Conservation (phyloP, 164 flowering plant species). For the Cinnamomum micranthum region DNA sequence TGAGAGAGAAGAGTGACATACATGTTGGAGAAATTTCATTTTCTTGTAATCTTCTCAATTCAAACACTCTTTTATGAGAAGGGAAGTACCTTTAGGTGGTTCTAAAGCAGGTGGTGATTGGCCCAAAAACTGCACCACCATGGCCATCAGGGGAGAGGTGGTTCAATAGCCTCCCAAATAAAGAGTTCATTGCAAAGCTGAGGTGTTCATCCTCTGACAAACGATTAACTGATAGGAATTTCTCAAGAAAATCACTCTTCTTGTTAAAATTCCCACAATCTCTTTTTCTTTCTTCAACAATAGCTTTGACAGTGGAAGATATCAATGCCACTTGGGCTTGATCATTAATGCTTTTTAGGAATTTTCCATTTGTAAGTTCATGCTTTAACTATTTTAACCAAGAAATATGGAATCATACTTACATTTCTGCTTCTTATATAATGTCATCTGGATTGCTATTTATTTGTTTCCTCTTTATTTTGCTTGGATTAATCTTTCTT, state of each 20-base stretch:
- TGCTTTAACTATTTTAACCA: too few species aligned
- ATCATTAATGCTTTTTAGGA: too few species aligned
- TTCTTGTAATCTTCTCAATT: conserved; percentile 63
- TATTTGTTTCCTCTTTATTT: too few species aligned
- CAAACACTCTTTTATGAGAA: conserved; percentile 30
- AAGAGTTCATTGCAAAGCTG: conserved; percentile 60
- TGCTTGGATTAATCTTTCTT: too few species aligned
- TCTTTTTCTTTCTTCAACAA: conserved; percentile 51
- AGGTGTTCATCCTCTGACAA: conserved; percentile 65
- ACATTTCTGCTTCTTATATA: too few species aligned
- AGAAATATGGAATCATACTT: too few species aligned
- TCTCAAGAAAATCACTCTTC: conserved; percentile 53
- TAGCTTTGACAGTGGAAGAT: conserved; percentile 53
- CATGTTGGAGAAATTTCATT: conserved; percentile 65
- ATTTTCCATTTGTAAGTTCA: too few species aligned
- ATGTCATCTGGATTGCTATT: too few species aligned
- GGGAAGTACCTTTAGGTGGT: conserved; percentile 45
- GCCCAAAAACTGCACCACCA: conserved; percentile 49
- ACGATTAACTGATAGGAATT: conserved; percentile 38
- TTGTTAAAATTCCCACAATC: conserved; percentile 10
- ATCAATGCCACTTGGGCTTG: conserved; percentile 13
- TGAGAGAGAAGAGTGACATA: conserved; percentile 12
- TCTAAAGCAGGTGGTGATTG: conserved; percentile 45
- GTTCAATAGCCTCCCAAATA: conserved; percentile 72
- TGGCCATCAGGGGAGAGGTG: conserved; percentile 54